These are phyloP conservation scores for Heritiera littoralis DNA, from an alignment of 345 rosid species.

Conservation along the genomic window DNA sequence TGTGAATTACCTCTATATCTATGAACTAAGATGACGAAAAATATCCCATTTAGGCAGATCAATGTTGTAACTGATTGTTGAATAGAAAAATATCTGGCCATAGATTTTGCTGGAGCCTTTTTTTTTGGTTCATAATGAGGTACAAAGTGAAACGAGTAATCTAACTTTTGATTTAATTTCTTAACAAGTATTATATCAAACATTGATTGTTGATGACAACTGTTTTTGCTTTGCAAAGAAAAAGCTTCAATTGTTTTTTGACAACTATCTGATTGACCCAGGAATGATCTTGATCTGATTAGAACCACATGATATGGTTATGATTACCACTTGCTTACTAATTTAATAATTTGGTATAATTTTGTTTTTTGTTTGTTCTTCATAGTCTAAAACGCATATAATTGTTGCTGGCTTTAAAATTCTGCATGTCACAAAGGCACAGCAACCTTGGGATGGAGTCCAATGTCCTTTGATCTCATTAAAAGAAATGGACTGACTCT, in stretches of 20 bases:
- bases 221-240: neutral
- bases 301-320: neutral
- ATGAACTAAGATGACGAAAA: neutral
- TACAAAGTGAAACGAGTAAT: too few species aligned
- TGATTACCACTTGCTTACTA: conserved; percentile 13
- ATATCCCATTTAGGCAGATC: neutral
- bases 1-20: neutral
- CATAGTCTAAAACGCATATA: neutral
- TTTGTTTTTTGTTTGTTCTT: neutral
- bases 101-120: neutral
- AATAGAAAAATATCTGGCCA: neutral
- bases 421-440: neutral
- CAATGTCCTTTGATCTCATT: conserved; percentile 10
- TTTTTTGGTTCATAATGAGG: too few species aligned
- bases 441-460: neutral
- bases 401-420: neutral
- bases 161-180: too few species aligned
- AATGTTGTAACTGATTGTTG: neutral
- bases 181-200: too few species aligned
- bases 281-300: neutral
- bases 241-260: neutral
- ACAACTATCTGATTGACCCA: neutral
- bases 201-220: too few species aligned
- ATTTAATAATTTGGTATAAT: neutral
- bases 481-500: conserved; percentile 12